Conservation (phyloP, 345 rosid genomes). For the Brassica cretica region DNA sequence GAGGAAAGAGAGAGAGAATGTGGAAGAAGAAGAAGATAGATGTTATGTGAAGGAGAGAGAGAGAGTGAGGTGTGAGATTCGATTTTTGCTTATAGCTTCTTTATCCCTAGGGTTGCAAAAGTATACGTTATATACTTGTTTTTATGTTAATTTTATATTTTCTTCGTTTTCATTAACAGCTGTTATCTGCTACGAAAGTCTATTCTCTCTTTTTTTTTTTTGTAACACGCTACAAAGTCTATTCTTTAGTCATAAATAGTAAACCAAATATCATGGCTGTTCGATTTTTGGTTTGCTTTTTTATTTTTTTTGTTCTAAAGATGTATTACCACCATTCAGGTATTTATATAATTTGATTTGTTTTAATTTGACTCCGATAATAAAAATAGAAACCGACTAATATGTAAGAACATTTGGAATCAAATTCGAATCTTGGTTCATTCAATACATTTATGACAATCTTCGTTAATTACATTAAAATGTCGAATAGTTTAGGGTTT, state of each 20-base stretch:
- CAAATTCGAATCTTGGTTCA: too few species aligned
- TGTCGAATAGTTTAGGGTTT: too few species aligned
- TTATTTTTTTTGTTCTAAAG: too few species aligned
- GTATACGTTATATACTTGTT: conserved; percentile 19
- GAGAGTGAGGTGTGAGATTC: conserved; percentile 16
- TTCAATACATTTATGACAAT: too few species aligned
- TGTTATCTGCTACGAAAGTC: not conserved
- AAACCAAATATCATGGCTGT: not conserved
- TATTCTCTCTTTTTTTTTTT: not conserved
- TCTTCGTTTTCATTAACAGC: not conserved
- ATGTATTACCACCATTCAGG: not conserved
- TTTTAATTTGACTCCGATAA: too few species aligned
- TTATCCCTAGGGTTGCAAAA: conserved; percentile 18
- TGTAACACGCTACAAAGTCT: too few species aligned
- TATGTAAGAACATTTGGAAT: too few species aligned
- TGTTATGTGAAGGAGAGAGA: conserved; percentile 23
- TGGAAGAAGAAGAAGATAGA: not conserved
- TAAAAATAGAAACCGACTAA: too few species aligned
- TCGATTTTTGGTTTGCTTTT: too few species aligned
- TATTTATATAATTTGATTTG: too few species aligned
- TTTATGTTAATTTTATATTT: conserved; percentile 1
- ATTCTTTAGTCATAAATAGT: not conserved
- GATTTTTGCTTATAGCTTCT: not conserved
- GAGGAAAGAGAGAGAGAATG: not conserved
- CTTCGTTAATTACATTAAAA: too few species aligned